A percentile compares a stretch with the other conserved stretches of the same genome.
Conservation (phyloP, 176 grass and related monocot genomes). For the Themeda triandra region DNA sequence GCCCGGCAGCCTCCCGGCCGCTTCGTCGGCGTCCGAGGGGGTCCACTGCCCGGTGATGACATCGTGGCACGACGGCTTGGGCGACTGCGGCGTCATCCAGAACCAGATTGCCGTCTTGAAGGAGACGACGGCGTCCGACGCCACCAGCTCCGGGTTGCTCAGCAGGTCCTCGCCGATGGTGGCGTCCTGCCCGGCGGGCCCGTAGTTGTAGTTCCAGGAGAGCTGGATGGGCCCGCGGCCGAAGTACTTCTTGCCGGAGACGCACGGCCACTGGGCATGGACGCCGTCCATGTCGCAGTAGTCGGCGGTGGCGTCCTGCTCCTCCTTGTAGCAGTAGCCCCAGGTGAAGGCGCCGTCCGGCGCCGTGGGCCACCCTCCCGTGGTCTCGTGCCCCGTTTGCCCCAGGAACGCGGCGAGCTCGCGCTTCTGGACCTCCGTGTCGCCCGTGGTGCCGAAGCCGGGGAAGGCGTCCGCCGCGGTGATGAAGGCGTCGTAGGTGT, state of each 20-base stretch:
- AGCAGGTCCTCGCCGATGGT: slow-evolving; percentile 31
- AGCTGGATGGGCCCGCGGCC: slow-evolving; percentile 64
- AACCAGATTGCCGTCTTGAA: slow-evolving; percentile 57
- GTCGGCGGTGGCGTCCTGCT: not conserved
- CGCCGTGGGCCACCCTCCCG: not conserved
- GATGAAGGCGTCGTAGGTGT: not conserved
- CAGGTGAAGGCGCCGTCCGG: not conserved
- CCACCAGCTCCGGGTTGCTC: slow-evolving; percentile 40
- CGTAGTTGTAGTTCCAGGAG: slow-evolving; percentile 63
- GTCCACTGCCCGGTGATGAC: slow-evolving; percentile 38
- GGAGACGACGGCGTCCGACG: not conserved
- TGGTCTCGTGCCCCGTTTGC: not conserved
- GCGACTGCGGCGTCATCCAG: slow-evolving; percentile 35
- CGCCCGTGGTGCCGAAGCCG: not conserved
- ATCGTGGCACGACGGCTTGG: slow-evolving; percentile 52
- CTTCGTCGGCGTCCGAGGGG: not conserved
- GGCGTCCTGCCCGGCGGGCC: slow-evolving; percentile 13
- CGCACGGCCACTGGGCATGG: slow-evolving; percentile 45
- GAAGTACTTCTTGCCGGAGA: slow-evolving; percentile 38
- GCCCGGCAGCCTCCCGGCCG: slow-evolving; percentile 22
- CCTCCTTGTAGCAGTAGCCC: not conserved
- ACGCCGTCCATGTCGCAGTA: too few relatives aligned
- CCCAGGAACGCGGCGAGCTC: not conserved
- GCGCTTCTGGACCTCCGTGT: not conserved
- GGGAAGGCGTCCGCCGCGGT: not conserved